Evolutionary conservation across 1,284 basidiomycete species (phyloP).

Genomic region (Coniophora puteana): DNA sequence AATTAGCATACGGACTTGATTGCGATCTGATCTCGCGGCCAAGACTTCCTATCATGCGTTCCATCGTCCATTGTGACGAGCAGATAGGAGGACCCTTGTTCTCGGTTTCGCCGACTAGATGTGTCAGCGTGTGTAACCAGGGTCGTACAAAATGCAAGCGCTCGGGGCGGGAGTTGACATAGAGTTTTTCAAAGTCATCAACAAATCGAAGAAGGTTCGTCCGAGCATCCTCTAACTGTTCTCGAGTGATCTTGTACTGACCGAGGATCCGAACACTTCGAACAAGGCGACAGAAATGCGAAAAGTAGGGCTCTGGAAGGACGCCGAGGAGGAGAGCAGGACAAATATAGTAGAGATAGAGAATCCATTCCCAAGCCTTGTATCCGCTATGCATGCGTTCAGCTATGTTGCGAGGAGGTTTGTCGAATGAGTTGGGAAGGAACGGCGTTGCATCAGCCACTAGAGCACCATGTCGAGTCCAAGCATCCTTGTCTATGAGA

Average conservation of each 20-base stretch:
- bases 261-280: not conserved
- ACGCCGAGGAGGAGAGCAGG: slow-evolving; percentile 24
- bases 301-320: slow-evolving; percentile 22
- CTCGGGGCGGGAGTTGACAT: not conserved
- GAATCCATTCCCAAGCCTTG: slow-evolving; percentile 31
- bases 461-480: slow-evolving; percentile 26
- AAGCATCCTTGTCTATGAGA: slow-evolving; percentile 19
- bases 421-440: slow-evolving; percentile 31
- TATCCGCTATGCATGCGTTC: slow-evolving; percentile 34
- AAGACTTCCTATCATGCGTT: not conserved
- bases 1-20: not conserved
- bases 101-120: slow-evolving; percentile 15
- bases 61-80: slow-evolving; percentile 4
- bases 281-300: not conserved
- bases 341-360: slow-evolving; percentile 28
- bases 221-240: not conserved
- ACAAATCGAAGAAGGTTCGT: not conserved
- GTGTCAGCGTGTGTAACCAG: not conserved
- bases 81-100: slow-evolving; percentile 21
- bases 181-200: not conserved
- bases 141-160: not conserved
- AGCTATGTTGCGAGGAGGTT: slow-evolving; percentile 30
- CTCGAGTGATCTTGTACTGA: not conserved
- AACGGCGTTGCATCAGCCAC: slow-evolving; percentile 25
- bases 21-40: not conserved